Conservation (phyloP, 192 early-diverging fungal genomes). For the Backusella australiensis region DNA sequence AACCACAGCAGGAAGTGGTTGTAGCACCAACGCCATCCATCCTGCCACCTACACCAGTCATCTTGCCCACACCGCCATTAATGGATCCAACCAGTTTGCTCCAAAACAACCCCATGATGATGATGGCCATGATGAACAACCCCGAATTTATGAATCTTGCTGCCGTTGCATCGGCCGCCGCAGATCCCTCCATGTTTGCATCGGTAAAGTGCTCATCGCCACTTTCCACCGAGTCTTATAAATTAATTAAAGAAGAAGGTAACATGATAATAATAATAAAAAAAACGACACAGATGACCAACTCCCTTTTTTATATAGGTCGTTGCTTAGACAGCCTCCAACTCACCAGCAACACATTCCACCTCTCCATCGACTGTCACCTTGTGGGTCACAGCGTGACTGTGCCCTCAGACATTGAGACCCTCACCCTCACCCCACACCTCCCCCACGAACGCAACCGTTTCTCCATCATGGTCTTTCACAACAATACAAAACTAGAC, state of each 20-base stretch:
- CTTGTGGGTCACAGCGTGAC: conserved; percentile 17
- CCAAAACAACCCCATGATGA: neutral
- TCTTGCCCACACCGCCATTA: neutral
- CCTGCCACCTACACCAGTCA: neutral
- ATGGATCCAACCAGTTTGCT: neutral
- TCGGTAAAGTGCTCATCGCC: neutral
- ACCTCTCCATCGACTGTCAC: conserved; percentile 4
- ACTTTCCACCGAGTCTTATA: neutral
- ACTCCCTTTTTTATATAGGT: neutral
- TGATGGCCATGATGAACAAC: neutral
- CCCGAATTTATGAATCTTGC: neutral
- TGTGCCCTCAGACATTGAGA: conserved; percentile 7
- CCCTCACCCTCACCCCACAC: conserved; percentile 6
- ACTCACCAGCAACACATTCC: neutral
- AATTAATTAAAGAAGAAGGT: neutral
- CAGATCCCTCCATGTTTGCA: neutral
- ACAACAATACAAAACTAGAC: neutral
- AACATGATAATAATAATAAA: neutral
- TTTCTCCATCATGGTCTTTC: neutral
- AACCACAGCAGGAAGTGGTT: neutral
- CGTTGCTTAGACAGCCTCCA: neutral
- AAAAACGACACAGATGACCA: too few species aligned
- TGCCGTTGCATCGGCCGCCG: neutral
- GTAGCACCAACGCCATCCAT: neutral
- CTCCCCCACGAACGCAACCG: neutral